A percentile compares a stretch with the other conserved stretches of the same genome.
Evolutionary conservation across 495 filamentous ascomycete species (phyloP).

Genomic region (Aspergillus panamensis): DNA sequence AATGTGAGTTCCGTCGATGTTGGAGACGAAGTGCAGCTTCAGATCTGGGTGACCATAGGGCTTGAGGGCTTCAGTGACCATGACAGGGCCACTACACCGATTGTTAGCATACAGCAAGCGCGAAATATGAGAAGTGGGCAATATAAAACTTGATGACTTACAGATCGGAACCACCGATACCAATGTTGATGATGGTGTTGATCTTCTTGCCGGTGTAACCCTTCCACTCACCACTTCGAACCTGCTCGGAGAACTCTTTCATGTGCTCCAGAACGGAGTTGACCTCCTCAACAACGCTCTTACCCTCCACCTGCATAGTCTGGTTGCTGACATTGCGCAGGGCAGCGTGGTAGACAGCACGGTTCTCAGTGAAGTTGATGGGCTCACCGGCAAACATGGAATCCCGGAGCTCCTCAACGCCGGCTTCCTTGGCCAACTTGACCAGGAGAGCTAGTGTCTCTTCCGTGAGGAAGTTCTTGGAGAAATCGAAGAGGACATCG

Average conservation of each 20-base stretch:
- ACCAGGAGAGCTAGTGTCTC: conserved; percentile 85
- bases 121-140: background rate
- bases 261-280: conserved; percentile 92
- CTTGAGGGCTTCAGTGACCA: conserved; percentile 97
- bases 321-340: conserved; percentile 81
- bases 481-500: conserved; percentile 96
- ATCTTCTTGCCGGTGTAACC: conserved; percentile 98
- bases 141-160: conserved; percentile 45
- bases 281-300: conserved; percentile 93
- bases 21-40: conserved; percentile 96
- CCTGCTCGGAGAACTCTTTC: conserved; percentile 93
- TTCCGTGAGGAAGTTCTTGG: conserved; percentile 95
- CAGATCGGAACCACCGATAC: conserved; percentile 98
- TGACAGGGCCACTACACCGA: conserved; percentile 76
- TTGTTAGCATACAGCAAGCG: conserved; percentile 31
- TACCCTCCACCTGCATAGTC: conserved; percentile 88
- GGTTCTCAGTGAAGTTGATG: conserved; percentile 98
- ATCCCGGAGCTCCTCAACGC: conserved; percentile 89
- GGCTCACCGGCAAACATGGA: conserved; percentile 95
- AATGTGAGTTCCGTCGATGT: conserved; percentile 98
- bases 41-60: conserved; percentile 80
- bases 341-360: conserved; percentile 93
- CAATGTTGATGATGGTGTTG: conserved; percentile 93
- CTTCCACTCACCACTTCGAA: conserved; percentile 95
- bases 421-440: conserved; percentile 85